Evolutionary conservation across 495 filamentous ascomycete species (phyloP), one percentile per base, ranked within the genome.

Genomic region (Penicillium subrubescens): DNA sequence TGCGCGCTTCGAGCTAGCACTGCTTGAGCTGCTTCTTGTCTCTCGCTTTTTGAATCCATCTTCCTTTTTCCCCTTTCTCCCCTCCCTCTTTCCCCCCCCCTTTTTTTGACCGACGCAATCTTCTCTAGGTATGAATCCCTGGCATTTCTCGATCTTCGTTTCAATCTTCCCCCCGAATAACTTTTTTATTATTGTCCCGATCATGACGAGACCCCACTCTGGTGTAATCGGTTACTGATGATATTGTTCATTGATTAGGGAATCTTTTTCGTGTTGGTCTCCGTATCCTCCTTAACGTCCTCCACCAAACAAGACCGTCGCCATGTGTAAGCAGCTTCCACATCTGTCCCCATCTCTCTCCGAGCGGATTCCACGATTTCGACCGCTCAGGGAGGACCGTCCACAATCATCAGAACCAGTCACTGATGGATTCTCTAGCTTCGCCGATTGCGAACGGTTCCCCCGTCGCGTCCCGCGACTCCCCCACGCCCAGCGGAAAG

Each of bases 401-500:
- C 53, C 23, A 57, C 23, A 34, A 23, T 27, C 57, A 23, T 46
- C 37, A 43, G 59, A 69, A 68, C 39, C 62, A 57, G 34, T 56
- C 62, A 67, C 78, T 81, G 70, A 81, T 76, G 58, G 35, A 50
- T 64, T 51, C 59, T 71, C 39, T 71, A 81, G 78, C 78, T 76
- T 77, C 78, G 57, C 73, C 78, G 60, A 63, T 77, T 65, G 68
- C 75, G 62, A 81, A 75, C 68, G 77, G 74, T 65, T 76, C 77
- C 57, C 73, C 77, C 44, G 64, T 73, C 64, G 71, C 71, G 63
- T 71, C 77, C 37, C 66, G 63, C 60, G 70, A 73, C 46, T 81
- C 77, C 6, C 70, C 74, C 56, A 73, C 76, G 8, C 73, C 75
- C 59, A 78, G 71, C 73, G 86, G 87, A 76, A 81, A 83, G 33